Evolutionary conservation across 805 yeast species (phyloP).

Genomic region (Sugiyamaella smithiae): DNA sequence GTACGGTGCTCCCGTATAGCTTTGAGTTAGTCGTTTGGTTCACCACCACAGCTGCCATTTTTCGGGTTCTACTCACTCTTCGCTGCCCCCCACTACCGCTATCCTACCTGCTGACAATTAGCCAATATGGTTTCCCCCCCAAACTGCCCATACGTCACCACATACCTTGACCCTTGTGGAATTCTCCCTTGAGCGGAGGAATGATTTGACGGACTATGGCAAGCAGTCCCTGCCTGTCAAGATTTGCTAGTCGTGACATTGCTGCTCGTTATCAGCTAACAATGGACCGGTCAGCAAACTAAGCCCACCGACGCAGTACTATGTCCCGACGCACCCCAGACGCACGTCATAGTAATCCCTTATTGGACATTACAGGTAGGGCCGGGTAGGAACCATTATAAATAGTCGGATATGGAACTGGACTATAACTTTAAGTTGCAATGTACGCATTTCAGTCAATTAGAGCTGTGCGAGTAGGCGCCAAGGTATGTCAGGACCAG

Average conservation of each 20-base stretch:
- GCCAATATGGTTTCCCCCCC: not conserved
- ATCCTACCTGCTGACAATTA: conserved; percentile 63
- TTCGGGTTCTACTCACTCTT: conserved; percentile 48
- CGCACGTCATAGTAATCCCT: not conserved
- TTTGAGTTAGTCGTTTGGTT: no score
- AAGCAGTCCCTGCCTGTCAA: conserved; percentile 28
- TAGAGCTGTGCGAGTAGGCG: not conserved
- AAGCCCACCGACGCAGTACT: no score
- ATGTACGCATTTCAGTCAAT: not conserved
- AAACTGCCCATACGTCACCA: not conserved
- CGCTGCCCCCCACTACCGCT: conserved; percentile 89
- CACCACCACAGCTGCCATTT: no score
- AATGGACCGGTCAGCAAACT: not conserved
- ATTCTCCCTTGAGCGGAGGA: conserved; percentile 69
- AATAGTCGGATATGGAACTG: not conserved
- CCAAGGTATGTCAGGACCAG: conserved; percentile 5
- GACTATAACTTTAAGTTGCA: no score
- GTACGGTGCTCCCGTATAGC: conserved; percentile 94
- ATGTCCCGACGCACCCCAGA: not conserved
- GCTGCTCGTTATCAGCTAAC: not conserved
- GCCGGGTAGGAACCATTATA: not conserved
- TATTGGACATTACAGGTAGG: not conserved
- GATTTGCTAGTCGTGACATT: not conserved
- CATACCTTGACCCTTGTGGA: conserved; percentile 82
- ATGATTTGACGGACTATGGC: conserved; percentile 52